Conservation (phyloP, 2,329 filamentous ascomycete species). For the Magnaporthiopsis incrustans region DNA sequence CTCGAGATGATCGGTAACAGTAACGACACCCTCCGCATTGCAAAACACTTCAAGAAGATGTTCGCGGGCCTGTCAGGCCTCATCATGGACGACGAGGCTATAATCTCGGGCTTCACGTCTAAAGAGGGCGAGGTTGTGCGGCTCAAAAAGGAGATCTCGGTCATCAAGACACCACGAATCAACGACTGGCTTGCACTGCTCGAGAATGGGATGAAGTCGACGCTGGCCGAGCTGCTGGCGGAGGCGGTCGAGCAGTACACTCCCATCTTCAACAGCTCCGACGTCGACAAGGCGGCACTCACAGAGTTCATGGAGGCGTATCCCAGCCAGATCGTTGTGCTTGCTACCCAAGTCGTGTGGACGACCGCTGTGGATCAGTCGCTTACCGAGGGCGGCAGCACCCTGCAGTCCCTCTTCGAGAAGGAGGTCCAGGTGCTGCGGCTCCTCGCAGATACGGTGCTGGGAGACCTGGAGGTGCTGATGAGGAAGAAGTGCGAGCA, state of each 20-base stretch:
- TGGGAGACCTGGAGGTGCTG: slow-evolving; percentile 81
- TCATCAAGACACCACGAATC: slow-evolving; percentile 90
- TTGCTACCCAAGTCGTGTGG: slow-evolving; percentile 92
- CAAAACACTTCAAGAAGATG: slow-evolving; percentile 99
- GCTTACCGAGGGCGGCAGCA: slow-evolving; percentile 62
- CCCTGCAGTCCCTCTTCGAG: slow-evolving; percentile 64
- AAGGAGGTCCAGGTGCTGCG: slow-evolving; percentile 79
- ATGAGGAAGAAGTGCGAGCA: slow-evolving; percentile 96
- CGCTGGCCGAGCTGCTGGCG: slow-evolving; percentile 79
- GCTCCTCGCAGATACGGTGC: slow-evolving; percentile 77
- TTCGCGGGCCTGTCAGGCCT: slow-evolving; percentile 92
- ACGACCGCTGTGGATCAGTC: slow-evolving; percentile 77
- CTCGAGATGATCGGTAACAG: slow-evolving; percentile 99
- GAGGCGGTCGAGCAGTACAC: slow-evolving; percentile 81
- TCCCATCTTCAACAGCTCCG: slow-evolving; percentile 63
- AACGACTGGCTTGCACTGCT: slow-evolving; percentile 97
- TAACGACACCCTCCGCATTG: slow-evolving; percentile 90
- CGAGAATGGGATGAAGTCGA: slow-evolving; percentile 88
- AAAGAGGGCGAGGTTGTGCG: slow-evolving; percentile 88
- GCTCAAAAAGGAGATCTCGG: slow-evolving; percentile 83
- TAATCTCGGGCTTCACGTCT: slow-evolving; percentile 87
- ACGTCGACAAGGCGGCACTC: slow-evolving; percentile 63
- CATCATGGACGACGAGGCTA: slow-evolving; percentile 80
- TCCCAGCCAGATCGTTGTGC: slow-evolving; percentile 89
- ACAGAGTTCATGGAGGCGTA: slow-evolving; percentile 75